Base-by-base conservation (phyloP, 2,329 filamentous ascomycete species). In the Colletotrichum aenigma region DNA sequence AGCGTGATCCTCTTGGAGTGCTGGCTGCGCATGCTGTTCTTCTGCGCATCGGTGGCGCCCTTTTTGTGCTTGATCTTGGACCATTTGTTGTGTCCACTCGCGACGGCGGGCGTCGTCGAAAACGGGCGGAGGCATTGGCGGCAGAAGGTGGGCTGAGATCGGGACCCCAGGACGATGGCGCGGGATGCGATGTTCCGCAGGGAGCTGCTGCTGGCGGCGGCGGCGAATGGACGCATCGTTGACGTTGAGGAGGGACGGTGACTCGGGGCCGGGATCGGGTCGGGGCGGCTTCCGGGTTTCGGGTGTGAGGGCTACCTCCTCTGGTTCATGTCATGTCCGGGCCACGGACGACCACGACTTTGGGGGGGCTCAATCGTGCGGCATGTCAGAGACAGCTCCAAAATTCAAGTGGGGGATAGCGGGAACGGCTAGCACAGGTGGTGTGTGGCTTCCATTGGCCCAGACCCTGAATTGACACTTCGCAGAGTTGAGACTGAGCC, bases 1-100 rank as follows among this genome's bases (percentile, higher is more conserved):
- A 93, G 90, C 66, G 93, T 91, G 73, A 98, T 93, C 76, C 94
- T 91, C 79, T 94, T 93, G 26, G 93, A 89, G 79, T 97, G 90
- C 60, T 89, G 84, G 62, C 89, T 91, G 34, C 96, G 93, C 79
- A 93, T 89, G 58, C 90, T 90, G 85, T 92, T 95, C 85, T 96
- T 98, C 79, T 93, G 93, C 75, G 90, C 90, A 84, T 99, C 97
- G 74, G 93, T 94, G 77, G 93, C 95, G 67, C 94, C 96, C 85
- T 99, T 99, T 84, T 97, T 95, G 84, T 98, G 97, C 82, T 94
- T 95, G 86, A 98, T 98, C 81, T 97, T 98, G 74, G 95, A 96
- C 97, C 97, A 99, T 83, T 96, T 94, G 85, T 94, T 98, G 86
- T 98, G 96, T 16, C 96, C 96, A 28, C 94, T 93, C 76, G 86